phyloP scores from a whole-genome alignment of 177 flowering plant genomes.

The Vitis hybrid region DNA sequence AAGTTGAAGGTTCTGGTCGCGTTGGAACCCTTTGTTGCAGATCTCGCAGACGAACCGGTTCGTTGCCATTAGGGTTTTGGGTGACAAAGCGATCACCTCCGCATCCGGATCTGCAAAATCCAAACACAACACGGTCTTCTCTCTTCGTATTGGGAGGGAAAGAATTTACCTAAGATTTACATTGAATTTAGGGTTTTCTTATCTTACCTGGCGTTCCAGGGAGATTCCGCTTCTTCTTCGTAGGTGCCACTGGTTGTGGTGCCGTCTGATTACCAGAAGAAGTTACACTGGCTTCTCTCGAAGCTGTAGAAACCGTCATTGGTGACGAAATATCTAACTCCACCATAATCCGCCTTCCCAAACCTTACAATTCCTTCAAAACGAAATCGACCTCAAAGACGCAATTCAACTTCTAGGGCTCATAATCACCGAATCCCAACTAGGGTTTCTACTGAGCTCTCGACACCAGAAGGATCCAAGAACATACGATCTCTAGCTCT shows the following conservation, averaged over 20 bases:
- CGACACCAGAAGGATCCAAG: background rate
- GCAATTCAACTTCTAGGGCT: slow-evolving; percentile 1
- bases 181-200: background rate
- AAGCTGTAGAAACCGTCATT: slow-evolving; percentile 44
- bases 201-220: slow-evolving; percentile 90
- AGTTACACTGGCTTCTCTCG: slow-evolving; percentile 48
- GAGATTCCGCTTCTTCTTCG: slow-evolving; percentile 81
- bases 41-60: slow-evolving; percentile 92
- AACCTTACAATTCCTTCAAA: background rate
- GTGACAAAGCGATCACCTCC: slow-evolving; percentile 85
- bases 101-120: slow-evolving; percentile 78
- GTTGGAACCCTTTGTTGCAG: slow-evolving; percentile 91
- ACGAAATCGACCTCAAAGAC: background rate
- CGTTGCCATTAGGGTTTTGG: slow-evolving; percentile 81
- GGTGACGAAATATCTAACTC: slow-evolving; percentile 47
- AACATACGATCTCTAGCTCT: background rate
- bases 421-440: background rate
- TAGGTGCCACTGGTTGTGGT: slow-evolving; percentile 16
- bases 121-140: background rate
- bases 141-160: background rate
- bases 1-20: slow-evolving; percentile 93
- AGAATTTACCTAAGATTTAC: background rate
- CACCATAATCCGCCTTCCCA: slow-evolving; percentile 8
- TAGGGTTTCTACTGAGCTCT: background rate
- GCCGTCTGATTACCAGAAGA: slow-evolving; percentile 33